These are phyloP conservation scores for Myxozyma geophila DNA, from an alignment of 805 yeast genomes.

Conservation along the genomic window DNA sequence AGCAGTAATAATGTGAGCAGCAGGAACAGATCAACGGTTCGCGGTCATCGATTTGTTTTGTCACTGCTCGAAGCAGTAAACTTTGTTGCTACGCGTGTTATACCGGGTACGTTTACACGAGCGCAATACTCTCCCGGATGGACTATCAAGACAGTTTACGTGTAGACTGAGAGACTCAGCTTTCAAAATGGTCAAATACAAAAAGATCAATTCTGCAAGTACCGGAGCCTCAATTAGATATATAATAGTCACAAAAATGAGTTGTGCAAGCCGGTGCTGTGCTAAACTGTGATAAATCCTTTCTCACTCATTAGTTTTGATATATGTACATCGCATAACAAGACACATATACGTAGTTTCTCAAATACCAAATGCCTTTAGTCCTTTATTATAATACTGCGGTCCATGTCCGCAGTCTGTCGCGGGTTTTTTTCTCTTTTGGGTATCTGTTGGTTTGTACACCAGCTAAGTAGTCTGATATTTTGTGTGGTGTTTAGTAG, in stretches of 20 bases:
- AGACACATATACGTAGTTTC: background rate
- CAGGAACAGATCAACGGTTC: too few relatives aligned
- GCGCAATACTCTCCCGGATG: background rate
- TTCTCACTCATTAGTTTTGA: background rate
- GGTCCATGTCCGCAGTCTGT: too few relatives aligned
- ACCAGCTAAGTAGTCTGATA: too few relatives aligned
- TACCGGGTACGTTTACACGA: background rate
- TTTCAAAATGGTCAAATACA: background rate
- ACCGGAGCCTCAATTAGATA: background rate
- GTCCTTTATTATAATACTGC: too few relatives aligned
- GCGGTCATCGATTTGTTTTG: too few relatives aligned
- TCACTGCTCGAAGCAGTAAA: background rate
- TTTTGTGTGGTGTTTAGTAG: too few relatives aligned
- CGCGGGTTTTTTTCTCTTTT: background rate
- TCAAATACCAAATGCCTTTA: background rate
- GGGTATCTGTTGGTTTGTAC: too few relatives aligned
- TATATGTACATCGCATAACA: background rate
- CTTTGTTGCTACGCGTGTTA: slow-evolving; percentile 1
- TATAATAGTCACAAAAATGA: background rate
- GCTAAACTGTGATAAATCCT: too few relatives aligned
- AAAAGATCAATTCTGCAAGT: background rate
- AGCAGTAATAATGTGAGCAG: too few relatives aligned
- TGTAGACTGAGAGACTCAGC: background rate
- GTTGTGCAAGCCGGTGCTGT: background rate
- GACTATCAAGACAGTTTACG: background rate